These are phyloP conservation scores for Xylariaceae sp. DNA, from an alignment of 2,329 filamentous ascomycete species.

Conservation along the genomic window DNA sequence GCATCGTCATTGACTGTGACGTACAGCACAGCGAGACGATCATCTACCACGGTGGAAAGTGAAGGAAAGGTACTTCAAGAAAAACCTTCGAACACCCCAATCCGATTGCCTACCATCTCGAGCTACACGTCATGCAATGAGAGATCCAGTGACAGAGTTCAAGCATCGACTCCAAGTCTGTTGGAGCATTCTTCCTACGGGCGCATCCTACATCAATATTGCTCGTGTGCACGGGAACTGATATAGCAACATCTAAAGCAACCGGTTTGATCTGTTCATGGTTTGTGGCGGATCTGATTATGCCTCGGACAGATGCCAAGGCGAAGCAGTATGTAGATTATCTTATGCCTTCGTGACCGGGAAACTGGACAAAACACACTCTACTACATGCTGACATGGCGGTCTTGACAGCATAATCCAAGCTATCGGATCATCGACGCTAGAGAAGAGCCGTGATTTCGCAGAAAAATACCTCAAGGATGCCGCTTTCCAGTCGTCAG, in stretches of 20 bases:
- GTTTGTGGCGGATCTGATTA: slow-evolving; percentile 41
- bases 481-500: slow-evolving; percentile 23
- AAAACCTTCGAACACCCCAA: no score
- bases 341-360: no score
- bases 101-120: no score
- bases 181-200: no score
- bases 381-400: no score
- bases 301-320: slow-evolving; percentile 33
- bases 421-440: slow-evolving; percentile 39
- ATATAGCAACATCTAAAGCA: slow-evolving; percentile 23
- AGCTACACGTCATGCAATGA: no score
- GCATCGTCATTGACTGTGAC: slow-evolving; percentile 2
- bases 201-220: no score
- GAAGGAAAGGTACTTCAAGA: not conserved
- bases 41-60: not conserved
- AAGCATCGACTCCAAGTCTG: no score
- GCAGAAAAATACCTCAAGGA: slow-evolving; percentile 27
- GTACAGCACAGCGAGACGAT: not conserved
- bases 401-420: slow-evolving; percentile 31
- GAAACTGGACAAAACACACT: no score
- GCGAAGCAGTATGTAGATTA: slow-evolving; percentile 32
- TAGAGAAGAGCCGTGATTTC: slow-evolving; percentile 37
- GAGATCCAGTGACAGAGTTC: no score
- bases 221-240: no score
- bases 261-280: slow-evolving; percentile 43